Evolutionary conservation across 805 yeast species (phyloP), one percentile per base, ranked within the genome.

Genomic region (Soucietia sequanensis): DNA sequence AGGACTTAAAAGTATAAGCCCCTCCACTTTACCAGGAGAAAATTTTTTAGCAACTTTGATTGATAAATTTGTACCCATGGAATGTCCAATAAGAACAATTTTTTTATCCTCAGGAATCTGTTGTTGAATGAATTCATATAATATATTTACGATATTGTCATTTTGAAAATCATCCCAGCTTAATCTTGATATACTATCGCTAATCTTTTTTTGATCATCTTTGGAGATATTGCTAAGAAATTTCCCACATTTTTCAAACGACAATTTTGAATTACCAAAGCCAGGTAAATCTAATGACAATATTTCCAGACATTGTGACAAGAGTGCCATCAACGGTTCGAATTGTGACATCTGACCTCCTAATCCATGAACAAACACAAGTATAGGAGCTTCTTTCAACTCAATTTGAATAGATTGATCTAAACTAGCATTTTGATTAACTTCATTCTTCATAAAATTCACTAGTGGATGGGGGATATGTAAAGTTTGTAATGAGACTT

Each of bases 271-370:
- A 44, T 75, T 70, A 3, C 98, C 98, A 57, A 87, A 87, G 0
- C 97, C 98, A 1, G 96, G 96, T 33, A 89, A 62, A 54, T 90
- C 98, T 11, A 90, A 46, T 0, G 90, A 76, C 26, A 84, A 51
- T 13, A 88, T 72, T 37, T 78, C 81, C 41, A 78, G 74, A 42
- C 80, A 74, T 44, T 76, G 79, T 22, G 82, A 63, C 44, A 85
- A 75, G 33, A 77, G 65, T 18, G 78, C 80, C 54, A 86, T 60
- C 24, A 86, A 61, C 1, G 82, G 80, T 49, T 85, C 93, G 55
- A 90, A 90, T 55, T 89, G 96, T 15, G 87, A 77, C 53, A 85
- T 65, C 47, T 81, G 91, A 2, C 98, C 98, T 1, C 97, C 98
- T 14, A 91, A 58, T 0, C 98, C 98, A 62, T 89, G 97, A 13